Conservation (phyloP, 23 red algal species). For the Gracilaria gracilis region DNA sequence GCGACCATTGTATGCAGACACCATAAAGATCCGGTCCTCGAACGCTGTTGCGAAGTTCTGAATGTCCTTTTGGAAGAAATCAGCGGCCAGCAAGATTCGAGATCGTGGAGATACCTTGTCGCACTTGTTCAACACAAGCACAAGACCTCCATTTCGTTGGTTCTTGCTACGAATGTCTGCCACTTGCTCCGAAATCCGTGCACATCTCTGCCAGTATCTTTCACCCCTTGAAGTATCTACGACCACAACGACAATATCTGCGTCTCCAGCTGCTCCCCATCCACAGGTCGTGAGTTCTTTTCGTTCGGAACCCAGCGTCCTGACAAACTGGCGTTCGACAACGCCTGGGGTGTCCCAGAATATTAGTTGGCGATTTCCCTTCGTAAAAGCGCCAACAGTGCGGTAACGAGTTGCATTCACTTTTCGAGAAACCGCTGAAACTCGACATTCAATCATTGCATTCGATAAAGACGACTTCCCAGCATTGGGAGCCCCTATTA, state of each 20-base stretch:
- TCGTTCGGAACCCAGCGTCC: constrained; percentile 22
- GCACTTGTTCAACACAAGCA: constrained; percentile 75
- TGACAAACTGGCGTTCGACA: constrained; percentile 57
- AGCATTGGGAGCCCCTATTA: constrained; percentile 85
- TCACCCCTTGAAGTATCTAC: constrained; percentile 67
- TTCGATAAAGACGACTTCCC: constrained; percentile 90
- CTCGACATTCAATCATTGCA: constrained; percentile 59
- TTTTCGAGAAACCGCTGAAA: constrained; percentile 86
- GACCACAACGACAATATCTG: constrained; percentile 69
- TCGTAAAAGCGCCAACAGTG: constrained; percentile 55
- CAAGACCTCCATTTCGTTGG: neutral
- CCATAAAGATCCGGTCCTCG: constrained; percentile 65
- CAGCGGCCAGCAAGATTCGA: constrained; percentile 28
- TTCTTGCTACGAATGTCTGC: constrained; percentile 52
- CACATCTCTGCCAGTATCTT: constrained; percentile 51
- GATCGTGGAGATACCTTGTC: constrained; percentile 56
- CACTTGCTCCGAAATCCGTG: constrained; percentile 36
- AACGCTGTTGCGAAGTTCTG: constrained; percentile 23
- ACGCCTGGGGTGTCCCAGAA: constrained; percentile 91
- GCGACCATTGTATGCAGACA: constrained; percentile 71
- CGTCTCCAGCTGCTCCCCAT: constrained; percentile 77
- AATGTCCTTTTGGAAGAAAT: constrained; percentile 66
- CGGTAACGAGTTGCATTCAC: constrained; percentile 81
- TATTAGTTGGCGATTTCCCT: constrained; percentile 60
- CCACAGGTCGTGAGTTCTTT: constrained; percentile 50